Evolutionary conservation across 2,329 filamentous ascomycete species (phyloP), one percentile per base, ranked within the genome.

Genomic region (Saccharata proteae): DNA sequence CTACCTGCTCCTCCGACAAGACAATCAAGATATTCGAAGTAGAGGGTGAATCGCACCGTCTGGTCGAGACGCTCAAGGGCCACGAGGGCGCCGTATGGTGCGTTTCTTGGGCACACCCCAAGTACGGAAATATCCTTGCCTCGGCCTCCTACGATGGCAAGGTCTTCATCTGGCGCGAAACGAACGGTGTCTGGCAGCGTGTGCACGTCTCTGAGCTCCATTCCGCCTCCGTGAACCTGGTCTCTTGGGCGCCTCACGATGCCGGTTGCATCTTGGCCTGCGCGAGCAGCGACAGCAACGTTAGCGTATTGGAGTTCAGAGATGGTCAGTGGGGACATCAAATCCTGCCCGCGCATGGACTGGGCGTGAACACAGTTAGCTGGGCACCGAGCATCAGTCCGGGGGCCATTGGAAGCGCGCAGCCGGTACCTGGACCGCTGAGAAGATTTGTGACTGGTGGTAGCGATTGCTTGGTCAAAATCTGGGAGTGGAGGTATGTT

Each of bases 21-120:
- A 96, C 88, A 28, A 93, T 98, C 67, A 96, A 96, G 67, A 96
- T 98, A 54, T 98, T 94, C 54, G 90, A 98, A 61, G 80, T 98
- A 34, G 88, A 96, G 51, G 84, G 85, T 49, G 86, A 96, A 47
- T 73, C 79, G 44, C 88, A 98, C 61, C 74, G 82, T 41, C 65
- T 96, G 46, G 73, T 83, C 19, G 88, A 96, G 64, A 98, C 90
- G 16, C 66, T 98, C 43, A 93, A 93, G 63, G 88, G 88, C 43
- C 90, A 98, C 55, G 90, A 98, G 59, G 88, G 88, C 40, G 85
- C 90, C 20, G 88, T 98, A 37, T 98, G 90, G 90, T 93, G 83
- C 56, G 83, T 96, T 37, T 80, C 86, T 47, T 98, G 90, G 90
- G 86, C 88, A 29, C 90, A 98, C 54, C 90, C 90, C 40, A 96